Base-by-base conservation (phyloP, 2,329 filamentous ascomycete species). In the Volutella citrinella region DNA sequence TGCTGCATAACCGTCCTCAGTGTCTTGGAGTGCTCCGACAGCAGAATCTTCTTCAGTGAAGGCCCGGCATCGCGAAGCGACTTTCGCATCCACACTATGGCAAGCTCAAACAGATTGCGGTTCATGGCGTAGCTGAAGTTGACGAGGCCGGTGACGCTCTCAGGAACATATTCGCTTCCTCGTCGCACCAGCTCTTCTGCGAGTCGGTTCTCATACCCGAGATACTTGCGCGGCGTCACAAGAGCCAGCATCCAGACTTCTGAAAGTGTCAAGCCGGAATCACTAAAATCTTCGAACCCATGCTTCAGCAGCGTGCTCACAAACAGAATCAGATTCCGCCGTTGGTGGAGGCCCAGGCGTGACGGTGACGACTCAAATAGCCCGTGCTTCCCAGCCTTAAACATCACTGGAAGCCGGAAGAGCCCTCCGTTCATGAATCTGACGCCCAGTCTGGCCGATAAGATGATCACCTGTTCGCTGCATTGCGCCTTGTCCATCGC, bases 231-330 rank as follows among this genome's bases (percentile, higher is more conserved):
- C 5, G 78, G 75, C 45, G 75, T 76, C 25, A 70, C 64, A 27
- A 80, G 58, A 7, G 69, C 65, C 14, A 70, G 48, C 25, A 74
- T 46, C 70, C 78, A 80, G n/a, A 78, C 54, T 24, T 73, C 68
- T 5, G 70, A 56, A 9, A 72, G 49, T 8, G 63, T 67, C n/a
- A 65, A 59, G 3, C 61, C 65, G 4, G 70, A 48, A 23, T 72
- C 60, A 39, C 60, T 60, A 39, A 76, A 70, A 32, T 74, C 66
- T 21, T 69, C 60, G 14, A 73, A 51, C 7, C 62, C 61, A 29
- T 67, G 57, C 34, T 69, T 66, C 14, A 78, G 54, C 8, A 82
- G 55, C 1, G 62, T 65, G 4, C 66, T 59, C 16, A 79, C 51
- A 45, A 80, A 80, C 7, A 80, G 60, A 1, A 69, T 58, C 12